Base-by-base conservation (phyloP, 2,329 filamentous ascomycete genomes). In the Clarireedia homoeocarpa region DNA sequence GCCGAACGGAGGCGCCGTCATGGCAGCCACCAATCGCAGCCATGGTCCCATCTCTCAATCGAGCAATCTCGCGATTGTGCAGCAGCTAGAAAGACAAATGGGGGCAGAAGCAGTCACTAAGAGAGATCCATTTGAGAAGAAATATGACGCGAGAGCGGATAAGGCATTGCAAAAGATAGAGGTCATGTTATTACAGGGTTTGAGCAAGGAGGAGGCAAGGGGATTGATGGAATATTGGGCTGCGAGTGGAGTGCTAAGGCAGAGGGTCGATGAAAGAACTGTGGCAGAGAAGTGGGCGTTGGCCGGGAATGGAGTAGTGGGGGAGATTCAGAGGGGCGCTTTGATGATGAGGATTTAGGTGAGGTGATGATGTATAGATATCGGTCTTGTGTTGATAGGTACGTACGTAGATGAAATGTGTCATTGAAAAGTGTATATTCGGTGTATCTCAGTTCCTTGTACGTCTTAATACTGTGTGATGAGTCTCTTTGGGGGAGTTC, bases 211-310 rank as follows among this genome's bases (percentile, higher is more conserved):
- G 9, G 92, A 97, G 73, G 84, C 89, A 10, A 81, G 86, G 58
- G 79, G 83, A 0, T 76, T 95, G 64, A 86, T 97, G 83, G 91
- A 96, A 75, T 97, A 96, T 74, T 97, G 92, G 78, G 91, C 89
- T 5, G 83, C 82, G 38, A 95, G 89, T 70, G 94, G 92, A 12
- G 77, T 96, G 69, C 70, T 95, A 67, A 81, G 88, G 61, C 76
- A 81, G 59, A 77, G 75, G 47, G 78, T 96, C 50, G 85, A 88
- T 65, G 84, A 91, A 67, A 75, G 75, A 61, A 77, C 80, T 60
- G 86, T 96, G 38, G 77, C 80, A 23, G 88, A 95, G 77, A 89
- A 89, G 74, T 95, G 91, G 91, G 84, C 84, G 49, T 69, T 96
- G 63, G 83, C 85, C 49, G 90, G 90, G 23, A 84, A 87, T 65